These are phyloP conservation scores for Przewalskia tangutica DNA, from an alignment of 257 asterid genomes.

Conservation along the genomic window DNA sequence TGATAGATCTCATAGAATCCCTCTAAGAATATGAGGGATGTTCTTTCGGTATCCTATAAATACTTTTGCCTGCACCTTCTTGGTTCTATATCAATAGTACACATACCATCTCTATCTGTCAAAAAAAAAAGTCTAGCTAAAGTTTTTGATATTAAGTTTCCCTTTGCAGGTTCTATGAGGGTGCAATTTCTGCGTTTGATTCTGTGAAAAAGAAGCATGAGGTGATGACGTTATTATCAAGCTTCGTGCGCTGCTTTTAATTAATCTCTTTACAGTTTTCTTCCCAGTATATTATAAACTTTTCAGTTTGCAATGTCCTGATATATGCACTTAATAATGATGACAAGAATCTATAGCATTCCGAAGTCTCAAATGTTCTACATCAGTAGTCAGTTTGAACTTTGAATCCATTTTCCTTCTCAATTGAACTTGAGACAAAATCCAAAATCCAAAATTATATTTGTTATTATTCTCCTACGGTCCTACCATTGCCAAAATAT, in stretches of 20 bases:
- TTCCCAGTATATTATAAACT: neutral
- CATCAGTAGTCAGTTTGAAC: too few species aligned
- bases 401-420: neutral
- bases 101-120: neutral
- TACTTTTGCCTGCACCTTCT: neutral
- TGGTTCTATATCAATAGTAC: neutral
- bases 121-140: neutral
- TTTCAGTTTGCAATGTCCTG: neutral
- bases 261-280: neutral
- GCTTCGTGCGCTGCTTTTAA: neutral
- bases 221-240: conserved; percentile 19
- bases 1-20: neutral
- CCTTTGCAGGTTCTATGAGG: conserved; percentile 40
- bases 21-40: neutral
- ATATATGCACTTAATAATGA: neutral
- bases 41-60: neutral
- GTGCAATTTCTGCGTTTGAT: conserved; percentile 34
- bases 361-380: too few species aligned
- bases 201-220: conserved; percentile 27
- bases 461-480: neutral
- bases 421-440: neutral
- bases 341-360: neutral
- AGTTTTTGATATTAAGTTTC: conserved; percentile 5
- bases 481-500: neutral
- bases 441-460: neutral